These are phyloP conservation scores for Tilletia setariae DNA, from an alignment of 1,284 basidiomycete species.

Conservation along the genomic window DNA sequence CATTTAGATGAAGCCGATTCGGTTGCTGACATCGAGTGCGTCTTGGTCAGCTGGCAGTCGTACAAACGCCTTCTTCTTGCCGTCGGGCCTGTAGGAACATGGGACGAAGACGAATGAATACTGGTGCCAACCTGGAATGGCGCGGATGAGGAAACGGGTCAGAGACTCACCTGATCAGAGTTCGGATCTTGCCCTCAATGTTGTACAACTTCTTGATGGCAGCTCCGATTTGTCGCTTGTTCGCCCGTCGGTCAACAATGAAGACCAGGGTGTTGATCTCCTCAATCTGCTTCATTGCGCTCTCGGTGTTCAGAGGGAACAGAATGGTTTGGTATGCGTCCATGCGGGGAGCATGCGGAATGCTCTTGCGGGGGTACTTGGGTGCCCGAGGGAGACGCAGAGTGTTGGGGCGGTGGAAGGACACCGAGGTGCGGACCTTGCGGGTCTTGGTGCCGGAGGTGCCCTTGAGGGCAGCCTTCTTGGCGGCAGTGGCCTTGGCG, in stretches of 20 bases:
- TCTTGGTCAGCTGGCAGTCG: constrained; percentile 92
- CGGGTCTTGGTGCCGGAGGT: constrained; percentile 70
- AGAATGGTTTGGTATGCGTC: constrained; percentile 94
- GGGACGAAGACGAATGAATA: not conserved
- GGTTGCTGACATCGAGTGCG: constrained; percentile 97
- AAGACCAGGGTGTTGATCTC: constrained; percentile 99
- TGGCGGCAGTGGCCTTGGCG: constrained; percentile 82
- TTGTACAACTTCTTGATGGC: constrained; percentile 99
- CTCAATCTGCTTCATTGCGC: constrained; percentile 82
- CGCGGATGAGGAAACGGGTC: not conserved
- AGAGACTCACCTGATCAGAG: constrained; percentile 78
- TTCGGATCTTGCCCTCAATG: constrained; percentile 94
- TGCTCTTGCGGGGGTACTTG: constrained; percentile 89
- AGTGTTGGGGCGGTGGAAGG: constrained; percentile 96
- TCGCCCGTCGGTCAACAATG: constrained; percentile 88
- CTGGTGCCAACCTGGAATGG: too few species aligned
- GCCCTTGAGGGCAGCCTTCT: constrained; percentile 94
- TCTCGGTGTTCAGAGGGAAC: constrained; percentile 65
- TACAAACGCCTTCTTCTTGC: constrained; percentile 99
- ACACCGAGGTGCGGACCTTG: constrained; percentile 80
- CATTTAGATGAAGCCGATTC: constrained; percentile 64
- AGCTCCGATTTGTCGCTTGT: constrained; percentile 94
- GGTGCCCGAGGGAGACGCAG: constrained; percentile 78
- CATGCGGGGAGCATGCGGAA: constrained; percentile 92
- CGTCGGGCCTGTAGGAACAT: constrained; percentile 71